Percentiles rank a stretch among this genome's conserved stretches.
Conservation (phyloP, 768 basidiomycete species). For the Amanita exitialis region DNA sequence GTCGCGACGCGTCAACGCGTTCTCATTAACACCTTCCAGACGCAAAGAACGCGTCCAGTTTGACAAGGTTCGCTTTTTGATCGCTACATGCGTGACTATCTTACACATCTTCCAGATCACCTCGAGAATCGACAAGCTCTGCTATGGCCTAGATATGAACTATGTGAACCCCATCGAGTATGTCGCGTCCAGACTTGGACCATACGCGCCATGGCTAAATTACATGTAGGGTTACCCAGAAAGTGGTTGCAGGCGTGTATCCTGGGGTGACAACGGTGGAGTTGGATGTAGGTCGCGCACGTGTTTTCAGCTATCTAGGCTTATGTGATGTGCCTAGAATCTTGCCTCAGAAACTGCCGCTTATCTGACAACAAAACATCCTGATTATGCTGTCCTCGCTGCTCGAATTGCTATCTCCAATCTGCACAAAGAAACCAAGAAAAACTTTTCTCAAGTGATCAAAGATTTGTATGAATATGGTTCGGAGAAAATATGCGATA, state of each 20-base stretch:
- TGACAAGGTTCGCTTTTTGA: conserved; percentile 58
- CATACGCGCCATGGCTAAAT: not conserved
- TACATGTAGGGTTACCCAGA: conserved; percentile 65
- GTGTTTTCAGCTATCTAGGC: not conserved
- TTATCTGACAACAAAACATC: conserved; percentile 92
- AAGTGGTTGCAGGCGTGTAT: conserved; percentile 89
- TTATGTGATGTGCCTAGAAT: conserved; percentile 43
- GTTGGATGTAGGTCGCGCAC: conserved; percentile 63
- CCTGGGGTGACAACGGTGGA: conserved; percentile 96
- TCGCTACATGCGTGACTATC: conserved; percentile 6
- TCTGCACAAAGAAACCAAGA: conserved; percentile 98
- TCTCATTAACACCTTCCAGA: conserved; percentile 23
- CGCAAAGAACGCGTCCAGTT: conserved; percentile 91
- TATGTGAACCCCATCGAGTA: conserved; percentile 92
- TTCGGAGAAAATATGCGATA: conserved; percentile 16
- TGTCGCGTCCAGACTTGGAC: conserved; percentile 12
- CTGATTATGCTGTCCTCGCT: conserved; percentile 96
- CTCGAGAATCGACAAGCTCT: conserved; percentile 79
- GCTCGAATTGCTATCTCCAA: conserved; percentile 99
- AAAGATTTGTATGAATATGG: conserved; percentile 85
- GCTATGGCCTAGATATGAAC: conserved; percentile 90
- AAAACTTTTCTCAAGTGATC: conserved; percentile 89
- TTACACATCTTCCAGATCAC: conserved; percentile 50
- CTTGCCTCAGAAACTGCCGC: conserved; percentile 96
- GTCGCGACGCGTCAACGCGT: conserved; percentile 22